Conservation (phyloP, 2,329 filamentous ascomycete species). For the Ceratocystis harringtonii region DNA sequence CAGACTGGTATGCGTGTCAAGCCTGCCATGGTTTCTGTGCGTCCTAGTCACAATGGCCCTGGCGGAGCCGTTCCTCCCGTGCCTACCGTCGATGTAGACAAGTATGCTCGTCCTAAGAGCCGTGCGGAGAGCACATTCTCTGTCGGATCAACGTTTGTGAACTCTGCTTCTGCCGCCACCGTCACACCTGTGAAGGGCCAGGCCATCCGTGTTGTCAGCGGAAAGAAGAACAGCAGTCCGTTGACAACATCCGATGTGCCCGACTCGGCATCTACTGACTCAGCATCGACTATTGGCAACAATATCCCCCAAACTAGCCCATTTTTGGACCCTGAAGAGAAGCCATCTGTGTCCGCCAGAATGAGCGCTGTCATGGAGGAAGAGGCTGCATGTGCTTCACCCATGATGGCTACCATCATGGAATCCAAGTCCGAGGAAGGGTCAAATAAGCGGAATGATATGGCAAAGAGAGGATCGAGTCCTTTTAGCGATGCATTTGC, state of each 20-base stretch:
- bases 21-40: constrained; percentile 86
- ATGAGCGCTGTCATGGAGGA: constrained; percentile 44
- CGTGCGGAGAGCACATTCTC: constrained; percentile 43
- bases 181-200: constrained; percentile 43
- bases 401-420: constrained; percentile 19
- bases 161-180: constrained; percentile 44
- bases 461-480: constrained; percentile 27
- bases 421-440: constrained; percentile 21
- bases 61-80: constrained; percentile 52
- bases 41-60: constrained; percentile 39
- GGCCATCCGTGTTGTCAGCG: constrained; percentile 42
- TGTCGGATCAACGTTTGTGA: constrained; percentile 53
- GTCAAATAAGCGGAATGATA: constrained; percentile 21
- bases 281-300: background rate
- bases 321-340: constrained; percentile 41
- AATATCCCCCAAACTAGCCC: constrained; percentile 27
- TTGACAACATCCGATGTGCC: background rate
- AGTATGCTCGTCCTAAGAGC: constrained; percentile 42
- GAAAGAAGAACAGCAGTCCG: constrained; percentile 25
- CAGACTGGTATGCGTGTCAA: constrained; percentile 79
- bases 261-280: background rate
- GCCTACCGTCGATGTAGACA: constrained; percentile 52
- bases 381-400: constrained; percentile 29
- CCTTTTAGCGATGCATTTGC: constrained; percentile 46
- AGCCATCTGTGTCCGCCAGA: constrained; percentile 28